Conservation (phyloP, 495 filamentous ascomycete genomes). For the Neurospora sp. region DNA sequence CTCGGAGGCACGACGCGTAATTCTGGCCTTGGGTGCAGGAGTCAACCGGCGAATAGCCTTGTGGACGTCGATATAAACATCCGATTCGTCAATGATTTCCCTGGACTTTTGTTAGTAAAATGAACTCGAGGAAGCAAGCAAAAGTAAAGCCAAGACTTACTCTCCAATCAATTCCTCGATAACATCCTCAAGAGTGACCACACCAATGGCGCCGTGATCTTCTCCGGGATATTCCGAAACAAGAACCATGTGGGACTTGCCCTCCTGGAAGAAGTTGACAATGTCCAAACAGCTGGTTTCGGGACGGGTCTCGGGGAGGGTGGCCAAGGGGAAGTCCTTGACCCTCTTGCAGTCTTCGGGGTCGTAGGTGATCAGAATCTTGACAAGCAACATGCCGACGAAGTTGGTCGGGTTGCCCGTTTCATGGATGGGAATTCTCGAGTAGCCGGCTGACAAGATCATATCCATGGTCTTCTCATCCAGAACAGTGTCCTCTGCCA, state of each 20-base stretch:
- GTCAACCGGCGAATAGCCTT: slow-evolving; percentile 75
- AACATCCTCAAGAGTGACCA: slow-evolving; percentile 93
- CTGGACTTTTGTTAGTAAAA: slow-evolving; percentile 23
- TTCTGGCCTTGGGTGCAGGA: slow-evolving; percentile 28
- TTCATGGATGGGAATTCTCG: slow-evolving; percentile 86
- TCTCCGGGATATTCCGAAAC: slow-evolving; percentile 86
- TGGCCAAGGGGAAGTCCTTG: slow-evolving; percentile 82
- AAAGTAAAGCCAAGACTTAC: slow-evolving; percentile 42
- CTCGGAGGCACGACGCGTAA: slow-evolving; percentile 16
- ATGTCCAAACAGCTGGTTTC: slow-evolving; percentile 96
- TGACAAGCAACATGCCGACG: slow-evolving; percentile 93
- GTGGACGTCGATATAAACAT: slow-evolving; percentile 93
- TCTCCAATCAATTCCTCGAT: slow-evolving; percentile 98
- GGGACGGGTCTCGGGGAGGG: slow-evolving; percentile 85
- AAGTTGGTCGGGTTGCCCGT: slow-evolving; percentile 78
- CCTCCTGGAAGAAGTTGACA: slow-evolving; percentile 98
- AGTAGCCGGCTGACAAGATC: slow-evolving; percentile 89
- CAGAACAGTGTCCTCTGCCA: slow-evolving; percentile 83
- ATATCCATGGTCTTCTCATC: slow-evolving; percentile 88
- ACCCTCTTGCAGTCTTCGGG: slow-evolving; percentile 83
- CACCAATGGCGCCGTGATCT: slow-evolving; percentile 79
- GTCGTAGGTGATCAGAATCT: slow-evolving; percentile 97
- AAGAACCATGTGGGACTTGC: slow-evolving; percentile 97
- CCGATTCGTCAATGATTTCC: slow-evolving; percentile 76
- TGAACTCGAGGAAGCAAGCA: slow-evolving; percentile 5